Evolutionary conservation across 1,139 yeast species (phyloP).

Genomic region (Sugiyamaella pinicola): DNA sequence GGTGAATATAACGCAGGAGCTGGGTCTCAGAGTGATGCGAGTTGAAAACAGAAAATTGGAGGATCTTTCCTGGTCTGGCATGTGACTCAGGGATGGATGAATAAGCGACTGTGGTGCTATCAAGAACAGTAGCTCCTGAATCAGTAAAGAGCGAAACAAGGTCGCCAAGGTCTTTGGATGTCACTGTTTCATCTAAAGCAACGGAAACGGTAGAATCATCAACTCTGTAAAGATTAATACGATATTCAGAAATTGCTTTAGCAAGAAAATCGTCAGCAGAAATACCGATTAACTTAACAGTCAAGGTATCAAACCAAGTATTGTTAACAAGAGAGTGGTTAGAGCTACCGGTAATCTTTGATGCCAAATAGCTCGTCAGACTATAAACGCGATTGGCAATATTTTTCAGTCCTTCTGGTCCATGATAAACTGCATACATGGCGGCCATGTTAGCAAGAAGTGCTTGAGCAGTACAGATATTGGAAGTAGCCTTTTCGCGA

Average conservation of each 20-base stretch:
- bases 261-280: constrained; percentile 59
- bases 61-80: constrained; percentile 61
- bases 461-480: constrained; percentile 98
- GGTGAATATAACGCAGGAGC: constrained; percentile 85
- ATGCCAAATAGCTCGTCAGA: constrained; percentile 70
- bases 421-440: constrained; percentile 95
- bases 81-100: constrained; percentile 43
- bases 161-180: constrained; percentile 58
- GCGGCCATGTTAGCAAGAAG: constrained; percentile 93
- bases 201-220: constrained; percentile 65
- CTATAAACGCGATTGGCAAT: constrained; percentile 82
- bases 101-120: constrained; percentile 22
- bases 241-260: constrained; percentile 60
- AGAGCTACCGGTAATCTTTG: constrained; percentile 46
- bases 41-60: constrained; percentile 79
- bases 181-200: constrained; percentile 85
- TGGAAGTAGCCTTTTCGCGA: constrained; percentile 96
- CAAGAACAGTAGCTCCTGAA: constrained; percentile 26
- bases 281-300: constrained; percentile 56
- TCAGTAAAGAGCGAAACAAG: constrained; percentile 55
- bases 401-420: constrained; percentile 81
- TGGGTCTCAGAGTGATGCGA: constrained; percentile 91
- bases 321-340: constrained; percentile 50
- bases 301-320: constrained; percentile 86
- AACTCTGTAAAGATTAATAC: constrained; percentile 76